Percentiles rank a stretch among this genome's conserved stretches.
These are phyloP conservation scores for Eucalyptus cladocalyx DNA, from an alignment of 345 rosid genomes.

Conservation along the genomic window DNA sequence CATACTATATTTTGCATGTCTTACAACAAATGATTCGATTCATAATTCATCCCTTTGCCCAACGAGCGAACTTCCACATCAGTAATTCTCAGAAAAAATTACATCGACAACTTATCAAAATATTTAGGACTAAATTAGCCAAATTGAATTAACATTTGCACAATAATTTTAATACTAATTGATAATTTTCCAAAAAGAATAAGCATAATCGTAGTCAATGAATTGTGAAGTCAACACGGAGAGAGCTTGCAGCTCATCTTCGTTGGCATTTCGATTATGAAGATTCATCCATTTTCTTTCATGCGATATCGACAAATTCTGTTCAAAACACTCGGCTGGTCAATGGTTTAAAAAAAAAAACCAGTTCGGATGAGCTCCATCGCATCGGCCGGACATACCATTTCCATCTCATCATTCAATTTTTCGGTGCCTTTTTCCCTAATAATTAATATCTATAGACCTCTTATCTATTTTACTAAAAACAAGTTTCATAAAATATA, in stretches of 20 bases:
- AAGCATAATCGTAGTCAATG: background rate
- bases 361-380: background rate
- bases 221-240: background rate
- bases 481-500: background rate
- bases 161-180: no score
- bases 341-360: background rate
- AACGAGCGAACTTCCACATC: no score
- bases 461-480: background rate
- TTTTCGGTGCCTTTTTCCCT: background rate
- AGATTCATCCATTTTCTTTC: background rate
- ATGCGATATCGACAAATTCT: background rate
- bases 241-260: background rate
- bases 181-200: no score
- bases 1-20: no score
- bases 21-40: no score
- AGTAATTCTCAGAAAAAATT: no score
- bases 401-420: background rate
- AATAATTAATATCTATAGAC: background rate
- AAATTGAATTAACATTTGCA: no score
- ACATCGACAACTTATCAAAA: no score
- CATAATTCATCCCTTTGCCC: no score
- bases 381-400: background rate
- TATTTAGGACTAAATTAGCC: no score
- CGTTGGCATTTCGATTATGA: background rate
- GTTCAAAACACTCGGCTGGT: background rate